Base-by-base conservation (phyloP, 2,329 filamentous ascomycete species). In the Onygena corvina region DNA sequence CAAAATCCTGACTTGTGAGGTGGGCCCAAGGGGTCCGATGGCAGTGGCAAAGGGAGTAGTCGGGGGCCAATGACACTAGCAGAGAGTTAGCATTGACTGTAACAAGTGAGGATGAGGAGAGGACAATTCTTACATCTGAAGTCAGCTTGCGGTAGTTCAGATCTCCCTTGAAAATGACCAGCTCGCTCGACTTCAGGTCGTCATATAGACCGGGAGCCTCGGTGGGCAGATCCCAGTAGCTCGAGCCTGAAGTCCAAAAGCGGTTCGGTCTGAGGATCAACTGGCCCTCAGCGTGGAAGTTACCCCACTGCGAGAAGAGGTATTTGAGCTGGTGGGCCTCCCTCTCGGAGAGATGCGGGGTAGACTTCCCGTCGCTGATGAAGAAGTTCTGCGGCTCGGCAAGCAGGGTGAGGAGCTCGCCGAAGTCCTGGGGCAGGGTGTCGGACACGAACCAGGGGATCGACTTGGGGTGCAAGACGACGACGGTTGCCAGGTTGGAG, bases 401-500 rank as follows among this genome's bases (percentile, higher is more conserved):
- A n/a, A 98, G 76, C 3, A 84, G 86, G 54, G 77, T 80, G 47
- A 98, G 77, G 2, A 96, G 76, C n/a, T 83, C 80, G 1, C 74
- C 75, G 59, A 96, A 95, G 67, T 98, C 92, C 34, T 72, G 75
- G 0, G 90, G 89, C 8, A 94, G 68, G 2, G 96, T 92, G 60
- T 98, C 92, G 0, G 88, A 95, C 44, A 98, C 92, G 63, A 96
- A 98, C 92, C 92, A 98, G 0, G 92, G 92, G 51, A 98, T 89
- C 18, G 81, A 83, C 70, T 98, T 98, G 47, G 92, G 89, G 61
- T 94, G 89, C 7, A 98, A 76, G 16, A 96, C 81, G 11, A 98
- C 76, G 20, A 80, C 80, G 0, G 89, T 95, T 0, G 92, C 92
- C 4, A 98, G 78, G 0, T 84, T 86, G 0, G 87, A 76, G 0